phyloP scores from a whole-genome alignment of 805 yeast species.

The Saturnispora bothae region DNA sequence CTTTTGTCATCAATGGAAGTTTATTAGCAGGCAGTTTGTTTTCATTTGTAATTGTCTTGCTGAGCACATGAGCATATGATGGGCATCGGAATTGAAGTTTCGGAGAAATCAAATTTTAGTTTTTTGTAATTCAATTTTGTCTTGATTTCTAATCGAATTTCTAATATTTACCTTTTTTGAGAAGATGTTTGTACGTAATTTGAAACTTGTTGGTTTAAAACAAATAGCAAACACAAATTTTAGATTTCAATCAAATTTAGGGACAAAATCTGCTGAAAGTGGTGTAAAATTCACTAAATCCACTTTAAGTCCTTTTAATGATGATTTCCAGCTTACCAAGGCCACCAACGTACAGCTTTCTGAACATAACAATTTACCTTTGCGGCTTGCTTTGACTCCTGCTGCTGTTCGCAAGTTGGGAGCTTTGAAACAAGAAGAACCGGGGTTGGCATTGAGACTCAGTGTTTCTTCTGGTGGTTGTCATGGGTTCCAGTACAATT shows the following conservation, averaged over 20 bases:
- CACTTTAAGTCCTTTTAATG: conserved; percentile 12
- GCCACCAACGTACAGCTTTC: conserved; percentile 25
- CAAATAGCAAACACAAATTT: too few species aligned
- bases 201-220: too few species aligned
- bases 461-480: conserved; percentile 94
- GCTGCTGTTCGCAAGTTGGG: conserved; percentile 44
- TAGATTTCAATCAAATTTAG: too few species aligned
- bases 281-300: conserved; percentile 9
- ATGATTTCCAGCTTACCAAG: conserved; percentile 25
- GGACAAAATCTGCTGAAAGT: too few species aligned
- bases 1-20: conserved; percentile 69
- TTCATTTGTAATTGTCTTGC: too few species aligned
- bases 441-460: conserved; percentile 56
- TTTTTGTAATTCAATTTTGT: too few species aligned
- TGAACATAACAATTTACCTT: conserved; percentile 27
- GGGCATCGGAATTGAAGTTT: too few species aligned
- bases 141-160: too few species aligned
- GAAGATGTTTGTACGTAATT: too few species aligned
- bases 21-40: conserved; percentile 68
- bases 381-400: conserved; percentile 37
- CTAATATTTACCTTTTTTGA: too few species aligned
- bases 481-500: conserved; percentile 89
- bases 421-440: conserved; percentile 40
- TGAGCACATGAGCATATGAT: too few species aligned
- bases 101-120: too few species aligned